These are phyloP conservation scores for Entomortierella beljakovae DNA, from an alignment of 192 early-diverging fungal genomes.

Conservation along the genomic window DNA sequence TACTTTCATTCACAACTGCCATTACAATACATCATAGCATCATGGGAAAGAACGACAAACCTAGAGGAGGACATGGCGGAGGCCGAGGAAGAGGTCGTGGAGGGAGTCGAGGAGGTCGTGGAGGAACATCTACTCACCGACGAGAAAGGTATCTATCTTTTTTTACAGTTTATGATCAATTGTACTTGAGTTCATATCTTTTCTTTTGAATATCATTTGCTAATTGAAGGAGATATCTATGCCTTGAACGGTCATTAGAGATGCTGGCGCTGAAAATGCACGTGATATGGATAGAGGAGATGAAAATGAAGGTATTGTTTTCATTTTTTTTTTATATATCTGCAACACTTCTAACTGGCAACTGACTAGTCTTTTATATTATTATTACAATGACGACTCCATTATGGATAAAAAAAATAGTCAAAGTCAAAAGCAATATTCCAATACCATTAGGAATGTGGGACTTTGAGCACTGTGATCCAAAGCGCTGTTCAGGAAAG, in stretches of 20 bases:
- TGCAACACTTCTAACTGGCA: neutral
- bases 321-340: neutral
- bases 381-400: too few relatives aligned
- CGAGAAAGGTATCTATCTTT: constrained; percentile 47
- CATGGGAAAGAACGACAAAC: constrained; percentile 53
- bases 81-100: constrained; percentile 47
- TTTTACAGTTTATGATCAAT: too few relatives aligned
- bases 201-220: too few relatives aligned
- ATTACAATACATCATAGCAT: neutral
- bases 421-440: constrained; percentile 54
- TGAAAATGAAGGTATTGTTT: constrained; percentile 7
- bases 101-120: constrained; percentile 46
- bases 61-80: constrained; percentile 46
- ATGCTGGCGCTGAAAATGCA: constrained; percentile 44
- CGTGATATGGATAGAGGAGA: constrained; percentile 39
- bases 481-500: constrained; percentile 95
- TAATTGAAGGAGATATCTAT: too few relatives aligned
- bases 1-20: neutral
- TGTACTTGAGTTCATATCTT: too few relatives aligned
- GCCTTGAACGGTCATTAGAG: constrained; percentile 18
- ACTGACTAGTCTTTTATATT: neutral
- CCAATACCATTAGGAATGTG: constrained; percentile 85
- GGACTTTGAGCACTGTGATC: constrained; percentile 99
- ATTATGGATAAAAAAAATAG: constrained; percentile 7
- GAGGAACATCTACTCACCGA: constrained; percentile 38